Evolutionary conservation across 306 rosid species (phyloP).

Genomic region (Pyrus betulifolia): DNA sequence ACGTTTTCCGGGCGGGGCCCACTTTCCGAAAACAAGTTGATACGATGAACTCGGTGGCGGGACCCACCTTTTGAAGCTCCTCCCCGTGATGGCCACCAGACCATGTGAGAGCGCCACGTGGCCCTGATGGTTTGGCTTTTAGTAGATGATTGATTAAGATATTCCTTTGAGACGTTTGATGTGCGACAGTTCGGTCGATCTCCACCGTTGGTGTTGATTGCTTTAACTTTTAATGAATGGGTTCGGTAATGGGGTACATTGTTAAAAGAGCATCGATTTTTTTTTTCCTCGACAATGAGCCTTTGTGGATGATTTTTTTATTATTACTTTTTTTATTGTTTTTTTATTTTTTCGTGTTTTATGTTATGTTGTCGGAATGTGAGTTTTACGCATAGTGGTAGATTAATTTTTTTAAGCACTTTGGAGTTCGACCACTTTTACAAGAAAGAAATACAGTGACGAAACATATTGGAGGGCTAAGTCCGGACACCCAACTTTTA

Average conservation of each 20-base stretch:
- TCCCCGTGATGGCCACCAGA: constrained; percentile 3
- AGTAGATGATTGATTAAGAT: not conserved
- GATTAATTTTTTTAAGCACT: no score
- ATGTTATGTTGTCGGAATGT: no score
- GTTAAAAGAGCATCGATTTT: not conserved
- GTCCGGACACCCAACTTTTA: no score
- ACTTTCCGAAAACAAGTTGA: constrained; percentile 27
- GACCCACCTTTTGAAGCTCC: not conserved
- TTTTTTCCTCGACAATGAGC: not conserved
- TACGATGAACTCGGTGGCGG: constrained; percentile 34
- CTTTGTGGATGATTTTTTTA: not conserved
- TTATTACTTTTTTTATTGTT: not conserved
- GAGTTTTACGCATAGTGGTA: no score
- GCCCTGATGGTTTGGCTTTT: not conserved
- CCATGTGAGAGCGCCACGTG: constrained; percentile 25
- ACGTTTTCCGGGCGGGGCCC: constrained; percentile 28
- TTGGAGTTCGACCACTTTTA: no score
- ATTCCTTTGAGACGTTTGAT: not conserved
- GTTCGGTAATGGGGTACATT: not conserved
- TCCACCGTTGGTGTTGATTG: constrained; percentile 21
- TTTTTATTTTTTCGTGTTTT: no score
- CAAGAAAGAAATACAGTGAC: no score
- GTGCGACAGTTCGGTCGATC: constrained; percentile 13
- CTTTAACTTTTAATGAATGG: not conserved
- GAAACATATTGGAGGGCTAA: no score